Conservation (phyloP, 352 stramenopile species). For the Phytophthora pisi region DNA sequence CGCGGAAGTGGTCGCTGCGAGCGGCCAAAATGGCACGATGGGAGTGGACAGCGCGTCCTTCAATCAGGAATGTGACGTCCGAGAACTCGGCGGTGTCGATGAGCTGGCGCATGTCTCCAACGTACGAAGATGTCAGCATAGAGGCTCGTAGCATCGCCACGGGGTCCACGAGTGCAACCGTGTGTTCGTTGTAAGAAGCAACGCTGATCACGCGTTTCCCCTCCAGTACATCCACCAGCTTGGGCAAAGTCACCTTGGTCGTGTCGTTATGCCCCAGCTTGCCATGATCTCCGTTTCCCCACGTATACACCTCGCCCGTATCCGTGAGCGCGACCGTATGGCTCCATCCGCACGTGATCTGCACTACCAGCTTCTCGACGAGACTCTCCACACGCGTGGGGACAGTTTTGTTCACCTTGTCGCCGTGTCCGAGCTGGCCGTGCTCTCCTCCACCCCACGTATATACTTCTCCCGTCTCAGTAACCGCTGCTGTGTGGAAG, state of each 20-base stretch:
- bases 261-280: conserved; percentile 96
- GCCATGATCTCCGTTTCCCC: conserved; percentile 93
- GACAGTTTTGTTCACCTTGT: conserved; percentile 96
- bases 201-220: conserved; percentile 94
- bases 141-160: conserved; percentile 77
- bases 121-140: conserved; percentile 84
- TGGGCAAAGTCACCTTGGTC: conserved; percentile 95
- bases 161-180: conserved; percentile 90
- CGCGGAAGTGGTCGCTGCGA: conserved; percentile 94
- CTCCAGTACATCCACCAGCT: conserved; percentile 91
- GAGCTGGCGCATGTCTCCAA: conserved; percentile 91
- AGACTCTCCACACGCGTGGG: conserved; percentile 92
- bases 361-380: conserved; percentile 88
- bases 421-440: conserved; percentile 95
- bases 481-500: conserved; percentile 88
- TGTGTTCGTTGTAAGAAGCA: conserved; percentile 98
- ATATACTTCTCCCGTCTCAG: conserved; percentile 86
- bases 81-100: conserved; percentile 92
- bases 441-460: conserved; percentile 93
- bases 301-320: conserved; percentile 93
- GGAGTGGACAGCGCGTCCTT: conserved; percentile 82
- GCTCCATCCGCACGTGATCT: conserved; percentile 97
- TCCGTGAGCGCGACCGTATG: conserved; percentile 95
- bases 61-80: conserved; percentile 89
- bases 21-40: conserved; percentile 93